Base-by-base conservation (phyloP, 225 moss, liverwort and hornwort species). In the Lunularia cruciata region DNA sequence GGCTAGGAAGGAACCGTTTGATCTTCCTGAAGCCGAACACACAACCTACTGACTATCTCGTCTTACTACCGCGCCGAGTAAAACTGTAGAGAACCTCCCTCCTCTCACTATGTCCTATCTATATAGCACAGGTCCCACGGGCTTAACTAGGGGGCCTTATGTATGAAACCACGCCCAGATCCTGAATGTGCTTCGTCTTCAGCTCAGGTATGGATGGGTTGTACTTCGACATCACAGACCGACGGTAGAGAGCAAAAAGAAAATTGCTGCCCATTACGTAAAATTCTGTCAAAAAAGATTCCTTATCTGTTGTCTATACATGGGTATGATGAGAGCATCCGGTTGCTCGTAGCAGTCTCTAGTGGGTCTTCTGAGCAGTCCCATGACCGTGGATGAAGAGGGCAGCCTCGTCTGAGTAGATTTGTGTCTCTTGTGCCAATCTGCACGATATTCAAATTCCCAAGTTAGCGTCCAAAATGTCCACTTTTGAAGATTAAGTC, bases 301-400 rank as follows among this genome's bases (percentile, higher is more conserved):
- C 16, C 37, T 62, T 23, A 56, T 23, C 6, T 62, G n/a, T n/a
- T n/a, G 27, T 42, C 42, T 46, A 45, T 64, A 19, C n/a, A 60
- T 60, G 15, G 23, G 39, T 35, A n/a, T 13, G 39, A n/a, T n/a
- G n/a, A n/a, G n/a, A 40, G 40, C 40, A 6, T 40, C 13, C 40
- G 6, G 40, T 40, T 74, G n/a, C n/a, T n/a, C n/a, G 34, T 47
- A 11, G 18, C 32, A 8, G 13, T 23, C 30, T 7, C 23, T 23
- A 60, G 43, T 56, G 74, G 58, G 64, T 71, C 76, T 83, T 91
- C 67, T 68, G 37, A 27, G 84, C 79, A 39, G 83, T 86, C 31
- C 90, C 90, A 66, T 92, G 90, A 37, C 92, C 92, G 59, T 92
- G 90, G 46, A 92, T 76, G 73, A 96, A 92, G 49, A 90, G 78